These are phyloP conservation scores for Eutrema heterophyllum DNA, from an alignment of 345 rosid genomes.

Conservation along the genomic window DNA sequence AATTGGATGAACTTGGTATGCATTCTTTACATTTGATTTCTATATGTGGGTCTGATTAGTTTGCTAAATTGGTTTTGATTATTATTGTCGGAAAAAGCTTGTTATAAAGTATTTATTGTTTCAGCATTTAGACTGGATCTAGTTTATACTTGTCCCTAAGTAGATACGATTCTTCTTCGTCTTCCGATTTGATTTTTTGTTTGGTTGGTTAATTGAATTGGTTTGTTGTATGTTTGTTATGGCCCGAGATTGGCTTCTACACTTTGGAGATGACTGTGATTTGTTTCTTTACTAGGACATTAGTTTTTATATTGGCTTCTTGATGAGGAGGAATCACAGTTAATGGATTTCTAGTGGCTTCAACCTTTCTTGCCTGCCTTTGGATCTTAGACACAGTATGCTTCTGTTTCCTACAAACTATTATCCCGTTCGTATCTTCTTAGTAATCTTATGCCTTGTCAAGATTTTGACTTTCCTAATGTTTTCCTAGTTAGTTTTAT, in stretches of 20 bases:
- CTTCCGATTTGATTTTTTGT: not conserved
- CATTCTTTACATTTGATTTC: not conserved
- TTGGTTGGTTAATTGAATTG: not conserved
- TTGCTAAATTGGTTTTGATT: not conserved
- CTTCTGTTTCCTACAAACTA: conserved; percentile 2
- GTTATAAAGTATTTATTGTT: not conserved
- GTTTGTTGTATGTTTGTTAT: not conserved
- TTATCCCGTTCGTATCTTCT: not conserved
- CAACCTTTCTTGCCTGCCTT: not conserved
- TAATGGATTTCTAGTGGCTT: not conserved
- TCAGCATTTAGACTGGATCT: not conserved
- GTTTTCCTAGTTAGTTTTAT: not conserved
- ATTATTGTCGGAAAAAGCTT: not conserved
- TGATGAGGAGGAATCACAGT: not conserved
- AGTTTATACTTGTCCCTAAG: not conserved
- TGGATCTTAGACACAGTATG: not conserved
- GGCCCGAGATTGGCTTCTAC: not conserved
- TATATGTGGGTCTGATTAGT: not conserved
- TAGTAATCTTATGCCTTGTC: not conserved
- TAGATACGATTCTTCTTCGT: not conserved
- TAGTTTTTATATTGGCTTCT: not conserved
- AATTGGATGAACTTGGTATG: conserved; percentile 86
- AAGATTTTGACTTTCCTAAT: not conserved
- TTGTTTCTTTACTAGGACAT: not conserved
- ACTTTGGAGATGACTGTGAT: not conserved